Evolutionary conservation across 495 filamentous ascomycete species (phyloP), one percentile per base, ranked within the genome.

Genomic region (Schizothecium vesticola): DNA sequence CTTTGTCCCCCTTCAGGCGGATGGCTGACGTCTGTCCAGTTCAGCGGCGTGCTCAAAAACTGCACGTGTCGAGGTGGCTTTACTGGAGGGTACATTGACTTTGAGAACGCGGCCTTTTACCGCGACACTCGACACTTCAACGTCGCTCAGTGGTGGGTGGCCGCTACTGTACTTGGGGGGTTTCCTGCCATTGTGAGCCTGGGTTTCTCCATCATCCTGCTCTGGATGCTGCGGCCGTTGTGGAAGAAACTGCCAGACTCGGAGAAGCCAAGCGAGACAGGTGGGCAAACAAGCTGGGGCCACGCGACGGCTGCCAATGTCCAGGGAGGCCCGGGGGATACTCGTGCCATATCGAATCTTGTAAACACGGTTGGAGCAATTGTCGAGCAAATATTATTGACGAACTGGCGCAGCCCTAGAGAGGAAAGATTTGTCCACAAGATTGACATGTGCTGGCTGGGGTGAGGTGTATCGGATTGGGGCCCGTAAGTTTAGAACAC

Each of bases 41-140:
- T 61, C 71, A 81, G 13, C 80, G 82, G 82, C 75, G 74, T 76
- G 26, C 70, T 65, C 63, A 71, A 69, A 9, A 70, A 73, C 29
- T 71, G 71, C 56, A 22, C 59, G 8, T 70, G 69, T 31, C 64
- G 55, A 25, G 43, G 65, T 23, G 64, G 66, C 12, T 22, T 64
- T 10, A 36, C 33, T 16, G 65, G 69, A 22, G 71, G 76, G 10
- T 78, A 76, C 56, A 71, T 79, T 22, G 74, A 76, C 55, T 78
- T 79, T 33, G 29, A 72, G 43, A 62, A 57, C 23, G 68, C 69
- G 8, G 56, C 31, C 7, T 69, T 70, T 21, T 73, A 73, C 63
- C 19, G 59, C 16, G 25, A 61, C 33, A n/a, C 62, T 2, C 21
- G 60, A 10, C 25, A 70, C 19, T 72, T 72, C 24, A 23, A 63